These are phyloP conservation scores for Nannizziopsis arthrosporioides DNA, from an alignment of 2,329 filamentous ascomycete genomes.

Conservation along the genomic window DNA sequence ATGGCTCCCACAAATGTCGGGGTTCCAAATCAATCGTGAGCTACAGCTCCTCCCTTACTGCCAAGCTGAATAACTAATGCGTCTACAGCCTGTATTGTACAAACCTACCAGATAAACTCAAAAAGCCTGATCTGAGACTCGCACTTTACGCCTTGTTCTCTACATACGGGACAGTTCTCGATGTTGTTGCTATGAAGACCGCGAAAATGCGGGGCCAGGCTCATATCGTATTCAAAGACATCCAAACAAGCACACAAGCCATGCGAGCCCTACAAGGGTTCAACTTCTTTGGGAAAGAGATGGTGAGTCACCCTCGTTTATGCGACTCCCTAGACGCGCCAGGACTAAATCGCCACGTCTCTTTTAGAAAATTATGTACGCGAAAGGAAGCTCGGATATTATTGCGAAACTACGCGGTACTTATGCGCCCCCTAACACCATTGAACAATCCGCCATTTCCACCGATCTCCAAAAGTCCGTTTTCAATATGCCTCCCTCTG, in stretches of 20 bases:
- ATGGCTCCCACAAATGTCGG: conserved; percentile 31
- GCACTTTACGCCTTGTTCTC: conserved; percentile 88
- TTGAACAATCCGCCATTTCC: conserved; percentile 47
- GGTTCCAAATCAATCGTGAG: conserved; percentile 67
- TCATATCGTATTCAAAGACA: conserved; percentile 79
- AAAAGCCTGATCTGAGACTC: conserved; percentile 75
- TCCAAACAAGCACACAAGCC: conserved; percentile 84
- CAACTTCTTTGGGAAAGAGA: conserved; percentile 69
- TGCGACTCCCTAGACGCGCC: not conserved
- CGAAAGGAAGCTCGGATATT: conserved; percentile 76
- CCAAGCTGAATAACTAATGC: conserved; percentile 16
- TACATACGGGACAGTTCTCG: conserved; percentile 82
- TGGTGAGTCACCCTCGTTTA: conserved; percentile 48
- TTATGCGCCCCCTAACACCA: conserved; percentile 51
- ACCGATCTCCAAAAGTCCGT: conserved; percentile 70
- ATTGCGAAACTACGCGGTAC: conserved; percentile 87
- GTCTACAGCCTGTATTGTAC: conserved; percentile 67
- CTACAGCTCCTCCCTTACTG: conserved; percentile 15
- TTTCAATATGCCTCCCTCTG: conserved; percentile 51
- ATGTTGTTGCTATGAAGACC: conserved; percentile 81
- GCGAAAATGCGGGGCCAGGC: conserved; percentile 92
- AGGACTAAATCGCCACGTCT: not conserved
- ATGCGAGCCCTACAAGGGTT: conserved; percentile 81
- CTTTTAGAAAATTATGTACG: conserved; percentile 73
- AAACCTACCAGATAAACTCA: conserved; percentile 81